Percentiles rank a stretch among this genome's conserved stretches.
Conservation (phyloP, 257 asterid species). For the Gardenia jasminoides region DNA sequence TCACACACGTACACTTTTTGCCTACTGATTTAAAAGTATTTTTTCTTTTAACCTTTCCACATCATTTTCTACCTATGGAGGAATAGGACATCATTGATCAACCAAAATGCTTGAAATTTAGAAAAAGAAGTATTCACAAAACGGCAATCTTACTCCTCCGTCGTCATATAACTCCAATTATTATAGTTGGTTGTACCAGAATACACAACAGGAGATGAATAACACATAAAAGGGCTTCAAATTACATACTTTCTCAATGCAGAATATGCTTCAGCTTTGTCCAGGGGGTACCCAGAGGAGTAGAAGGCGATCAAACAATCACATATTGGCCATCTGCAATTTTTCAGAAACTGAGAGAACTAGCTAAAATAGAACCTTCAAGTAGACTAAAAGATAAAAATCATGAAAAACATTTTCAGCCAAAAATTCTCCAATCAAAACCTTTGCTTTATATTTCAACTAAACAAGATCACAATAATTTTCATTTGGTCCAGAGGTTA, state of each 20-base stretch:
- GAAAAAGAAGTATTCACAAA: not conserved
- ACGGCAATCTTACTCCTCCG: not conserved
- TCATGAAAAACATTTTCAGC: not conserved
- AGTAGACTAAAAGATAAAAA: not conserved
- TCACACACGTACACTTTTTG: not conserved
- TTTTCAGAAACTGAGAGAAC: not conserved
- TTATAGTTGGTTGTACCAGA: not conserved
- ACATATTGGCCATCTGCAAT: conserved; percentile 89
- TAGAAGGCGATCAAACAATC: conserved; percentile 95
- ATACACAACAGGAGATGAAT: not conserved
- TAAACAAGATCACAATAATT: not conserved
- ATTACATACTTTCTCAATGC: conserved; percentile 73
- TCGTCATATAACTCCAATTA: not conserved
- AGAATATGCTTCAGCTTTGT: conserved; percentile 91
- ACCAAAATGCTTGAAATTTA: not conserved
- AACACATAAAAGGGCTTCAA: not conserved
- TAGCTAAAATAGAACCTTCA: not conserved
- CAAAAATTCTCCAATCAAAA: not conserved
- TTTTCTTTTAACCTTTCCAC: not conserved
- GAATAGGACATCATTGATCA: not conserved
- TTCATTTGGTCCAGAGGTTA: not conserved
- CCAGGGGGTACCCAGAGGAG: conserved; percentile 75
- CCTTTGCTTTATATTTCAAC: too few relatives aligned
- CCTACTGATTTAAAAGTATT: not conserved
- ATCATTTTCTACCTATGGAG: not conserved